Base-by-base conservation (phyloP, 768 basidiomycete genomes). In the Leccinum boreale region DNA sequence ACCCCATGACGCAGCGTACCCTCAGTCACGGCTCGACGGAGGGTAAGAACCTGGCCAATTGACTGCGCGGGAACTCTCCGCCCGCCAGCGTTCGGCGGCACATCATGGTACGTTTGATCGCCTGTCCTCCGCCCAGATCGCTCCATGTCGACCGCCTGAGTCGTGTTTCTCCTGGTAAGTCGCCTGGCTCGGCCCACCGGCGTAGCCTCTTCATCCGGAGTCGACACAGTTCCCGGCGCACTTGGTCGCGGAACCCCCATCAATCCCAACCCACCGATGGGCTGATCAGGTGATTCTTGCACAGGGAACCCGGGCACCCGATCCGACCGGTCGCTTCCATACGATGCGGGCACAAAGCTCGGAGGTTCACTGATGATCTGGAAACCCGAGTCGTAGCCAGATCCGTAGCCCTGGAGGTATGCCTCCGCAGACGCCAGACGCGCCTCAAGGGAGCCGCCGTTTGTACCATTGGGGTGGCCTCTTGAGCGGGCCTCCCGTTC, bases 401-500 rank as follows among this genome's bases (percentile, higher is more conserved):
- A 62, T 17, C 70, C 73, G 35, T 70, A 77, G 15, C 75, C 75
- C 29, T 65, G 65, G 23, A 71, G 26, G 53, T 77, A 77, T 4
- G 76, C 76, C 12, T 66, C 66, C 1, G 76, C 71, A 11, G 75
- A 77, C 2, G 74, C 72, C 55, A 63, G 67, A 53, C 60, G 71
- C 47, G 62, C 26, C 2, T 29, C 61, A 49, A 60, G 53, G 15
- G 17, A 21, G 53, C 24, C 54, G 62, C 58, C 33, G 29, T 59
- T 66, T 1, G 55, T 14, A 9, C 62, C 58, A 31, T 56, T 68
- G 6, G 46, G n/a, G 50, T 56, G 62, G 28, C 29, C 36, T 51
- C 59, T 63, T 28, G 44, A n/a, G 19, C 24, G 62, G 21, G 31
- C 17, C 17, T 73, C 70, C 28, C 61, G 53, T 55, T 72, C 70